Conservation (phyloP, 192 early-diverging fungal species). For the Rhizoclosmatium sp. region DNA sequence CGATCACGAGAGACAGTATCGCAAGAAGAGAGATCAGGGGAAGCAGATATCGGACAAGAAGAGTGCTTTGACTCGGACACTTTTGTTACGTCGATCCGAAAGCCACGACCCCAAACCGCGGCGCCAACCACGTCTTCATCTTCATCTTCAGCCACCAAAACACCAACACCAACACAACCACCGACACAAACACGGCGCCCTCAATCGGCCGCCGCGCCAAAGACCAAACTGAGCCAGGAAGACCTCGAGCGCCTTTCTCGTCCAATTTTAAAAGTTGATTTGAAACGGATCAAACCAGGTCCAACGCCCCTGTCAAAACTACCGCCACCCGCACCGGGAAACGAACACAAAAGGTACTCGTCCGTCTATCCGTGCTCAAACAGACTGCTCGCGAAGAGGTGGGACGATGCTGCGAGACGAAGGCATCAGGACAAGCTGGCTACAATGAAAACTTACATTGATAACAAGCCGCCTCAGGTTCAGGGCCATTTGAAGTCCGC, state of each 20-base stretch:
- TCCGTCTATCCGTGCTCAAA: slow-evolving; percentile 53
- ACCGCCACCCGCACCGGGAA: slow-evolving; percentile 48
- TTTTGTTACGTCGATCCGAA: neutral
- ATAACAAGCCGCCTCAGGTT: slow-evolving; percentile 47
- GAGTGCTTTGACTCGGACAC: no score
- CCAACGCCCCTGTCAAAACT: slow-evolving; percentile 27
- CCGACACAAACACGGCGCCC: neutral
- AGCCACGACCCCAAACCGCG: neutral
- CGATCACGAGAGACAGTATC: neutral
- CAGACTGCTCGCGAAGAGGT: slow-evolving; percentile 56
- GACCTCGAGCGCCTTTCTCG: slow-evolving; percentile 17
- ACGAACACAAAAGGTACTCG: slow-evolving; percentile 49
- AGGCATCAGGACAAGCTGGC: slow-evolving; percentile 55
- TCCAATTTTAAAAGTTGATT: slow-evolving; percentile 9
- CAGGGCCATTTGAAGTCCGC: slow-evolving; percentile 48
- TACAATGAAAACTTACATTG: slow-evolving; percentile 55
- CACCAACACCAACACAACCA: neutral
- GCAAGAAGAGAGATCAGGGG: no score
- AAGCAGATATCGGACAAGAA: no score
- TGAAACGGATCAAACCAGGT: neutral
- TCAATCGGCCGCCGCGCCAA: slow-evolving; percentile 1
- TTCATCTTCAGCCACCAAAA: neutral
- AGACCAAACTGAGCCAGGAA: neutral
- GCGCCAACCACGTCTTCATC: neutral
- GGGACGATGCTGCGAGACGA: slow-evolving; percentile 54